phyloP scores from a whole-genome alignment of 225 moss, liverwort and hornwort genomes.

The Pleurozium schreberi region DNA sequence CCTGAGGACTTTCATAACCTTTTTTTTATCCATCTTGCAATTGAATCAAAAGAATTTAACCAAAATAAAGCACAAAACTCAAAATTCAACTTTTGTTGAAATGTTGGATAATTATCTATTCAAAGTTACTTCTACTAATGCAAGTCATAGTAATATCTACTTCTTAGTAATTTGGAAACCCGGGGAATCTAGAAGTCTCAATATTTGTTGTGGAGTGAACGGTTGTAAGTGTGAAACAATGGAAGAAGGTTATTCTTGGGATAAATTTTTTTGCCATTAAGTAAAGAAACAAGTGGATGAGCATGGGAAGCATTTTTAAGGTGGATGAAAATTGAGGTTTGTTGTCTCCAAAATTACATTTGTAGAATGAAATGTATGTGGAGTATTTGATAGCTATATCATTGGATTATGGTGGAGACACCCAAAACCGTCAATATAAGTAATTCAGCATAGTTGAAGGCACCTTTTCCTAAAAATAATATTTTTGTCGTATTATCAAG shows the following conservation, averaged over 20 bases:
- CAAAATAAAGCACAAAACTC: too few species aligned
- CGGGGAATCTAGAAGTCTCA: accelerated
- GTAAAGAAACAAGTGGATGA: neutral
- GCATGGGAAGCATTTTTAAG: neutral
- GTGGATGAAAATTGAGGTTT: neutral
- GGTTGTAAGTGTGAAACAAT: neutral
- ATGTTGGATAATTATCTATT: neutral
- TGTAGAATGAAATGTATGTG: neutral
- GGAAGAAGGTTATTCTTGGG: too few species aligned
- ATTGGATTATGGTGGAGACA: too few species aligned
- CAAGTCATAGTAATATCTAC: neutral
- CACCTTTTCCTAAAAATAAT: too few species aligned
- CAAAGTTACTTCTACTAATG: neutral
- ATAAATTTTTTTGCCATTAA: neutral
- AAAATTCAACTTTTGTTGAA: neutral
- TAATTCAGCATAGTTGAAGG: too few species aligned
- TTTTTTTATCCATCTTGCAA: neutral
- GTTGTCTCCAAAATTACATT: neutral
- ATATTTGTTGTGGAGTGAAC: neutral
- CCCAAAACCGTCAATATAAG: too few species aligned
- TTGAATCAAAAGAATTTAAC: neutral
- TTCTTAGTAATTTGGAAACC: neutral
- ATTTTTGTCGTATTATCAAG: too few species aligned
- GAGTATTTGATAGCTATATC: too few species aligned
- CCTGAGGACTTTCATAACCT: neutral